These are phyloP conservation scores for Dothideomycetes sp. DNA, from an alignment of 2,329 filamentous ascomycete genomes.

Conservation along the genomic window DNA sequence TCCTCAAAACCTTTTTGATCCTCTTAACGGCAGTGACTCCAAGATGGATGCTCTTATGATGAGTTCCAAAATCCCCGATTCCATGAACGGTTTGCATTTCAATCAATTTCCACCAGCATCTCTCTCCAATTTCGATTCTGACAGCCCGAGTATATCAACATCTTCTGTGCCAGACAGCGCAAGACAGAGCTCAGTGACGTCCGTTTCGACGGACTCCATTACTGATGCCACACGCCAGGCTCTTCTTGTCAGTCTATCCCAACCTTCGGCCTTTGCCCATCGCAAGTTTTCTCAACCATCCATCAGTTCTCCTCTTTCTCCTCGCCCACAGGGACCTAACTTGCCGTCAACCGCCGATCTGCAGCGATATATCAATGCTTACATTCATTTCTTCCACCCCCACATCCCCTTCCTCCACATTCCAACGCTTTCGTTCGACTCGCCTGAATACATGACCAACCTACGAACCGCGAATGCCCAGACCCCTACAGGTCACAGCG, in stretches of 20 bases:
- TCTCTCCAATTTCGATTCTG: slow-evolving; percentile 58
- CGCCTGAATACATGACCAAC: slow-evolving; percentile 55
- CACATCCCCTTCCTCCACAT: slow-evolving; percentile 93
- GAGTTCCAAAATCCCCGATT: slow-evolving; percentile 52
- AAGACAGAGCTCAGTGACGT: slow-evolving; percentile 50
- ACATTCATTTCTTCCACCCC: slow-evolving; percentile 86
- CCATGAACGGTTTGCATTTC: slow-evolving; percentile 46
- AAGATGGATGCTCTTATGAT: slow-evolving; percentile 63
- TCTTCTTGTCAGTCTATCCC: slow-evolving; percentile 52
- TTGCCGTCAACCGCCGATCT: slow-evolving; percentile 78
- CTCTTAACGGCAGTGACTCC: slow-evolving; percentile 58
- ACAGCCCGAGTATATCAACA: slow-evolving; percentile 53
- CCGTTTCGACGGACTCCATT: slow-evolving; percentile 55
- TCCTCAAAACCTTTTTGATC: slow-evolving; percentile 63
- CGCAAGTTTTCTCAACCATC: slow-evolving; percentile 52
- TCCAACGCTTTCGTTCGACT: slow-evolving; percentile 82
- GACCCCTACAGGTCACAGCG: slow-evolving; percentile 43
- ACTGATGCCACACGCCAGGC: slow-evolving; percentile 58
- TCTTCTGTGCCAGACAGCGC: slow-evolving; percentile 62
- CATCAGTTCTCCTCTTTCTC: slow-evolving; percentile 44
- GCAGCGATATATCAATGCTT: slow-evolving; percentile 81
- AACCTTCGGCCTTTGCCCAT: slow-evolving; percentile 46
- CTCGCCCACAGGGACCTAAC: slow-evolving; percentile 33
- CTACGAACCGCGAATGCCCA: slow-evolving; percentile 48
- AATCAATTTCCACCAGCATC: slow-evolving; percentile 43